Evolutionary conservation across 148 eudicot species (phyloP), one percentile per base, ranked within the genome.

Genomic region (Nepenthes mirabilis): DNA sequence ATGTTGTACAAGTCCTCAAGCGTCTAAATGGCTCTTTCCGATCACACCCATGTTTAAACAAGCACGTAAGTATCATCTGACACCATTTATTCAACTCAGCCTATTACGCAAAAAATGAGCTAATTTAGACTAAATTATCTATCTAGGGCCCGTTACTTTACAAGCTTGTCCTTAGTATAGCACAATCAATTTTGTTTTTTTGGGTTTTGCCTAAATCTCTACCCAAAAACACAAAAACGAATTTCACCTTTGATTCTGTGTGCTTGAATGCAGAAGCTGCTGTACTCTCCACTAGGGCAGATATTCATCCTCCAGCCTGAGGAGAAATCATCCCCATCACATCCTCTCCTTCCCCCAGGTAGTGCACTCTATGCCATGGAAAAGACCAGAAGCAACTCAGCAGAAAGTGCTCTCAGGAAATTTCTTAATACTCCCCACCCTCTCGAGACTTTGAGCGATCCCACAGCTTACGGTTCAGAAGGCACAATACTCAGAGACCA

Each of bases 401-500:
- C 75, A 40, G 69, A 66, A 47, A 64, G 8, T 13, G 88, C 94
- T 23, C 65, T 86, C 33, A 60, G 55, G 62, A 77, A 78, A 47
- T 90, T 90, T 54, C 75, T 90, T 33, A 86, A 90, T 53, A 65
- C 68, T 47, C 97, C 97, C 34, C 97, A 90, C 48, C 97, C 97
- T 0, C 57, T 90, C 9, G 88, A 82, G 67, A 83, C 84, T 7
- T 73, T 90, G 14, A 86, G 86, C 32, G 75, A 90, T 57, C 94
- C 83, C 11, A 68, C 63, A 36, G 97, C 97, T 40, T 90, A 90
- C 55, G 90, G 90, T 13, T 76, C 90, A 1, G 86, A 90, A 49
- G 97, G 97, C 14, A 75, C 85, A 2, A 90, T 86, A 58, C 57
- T 72, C n/a, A 76, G 94, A 76, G 97, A 90, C 71, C 97, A 90